Evolutionary conservation across 2,329 filamentous ascomycete genomes (phyloP).

Genomic region (Penicillium hordei): DNA sequence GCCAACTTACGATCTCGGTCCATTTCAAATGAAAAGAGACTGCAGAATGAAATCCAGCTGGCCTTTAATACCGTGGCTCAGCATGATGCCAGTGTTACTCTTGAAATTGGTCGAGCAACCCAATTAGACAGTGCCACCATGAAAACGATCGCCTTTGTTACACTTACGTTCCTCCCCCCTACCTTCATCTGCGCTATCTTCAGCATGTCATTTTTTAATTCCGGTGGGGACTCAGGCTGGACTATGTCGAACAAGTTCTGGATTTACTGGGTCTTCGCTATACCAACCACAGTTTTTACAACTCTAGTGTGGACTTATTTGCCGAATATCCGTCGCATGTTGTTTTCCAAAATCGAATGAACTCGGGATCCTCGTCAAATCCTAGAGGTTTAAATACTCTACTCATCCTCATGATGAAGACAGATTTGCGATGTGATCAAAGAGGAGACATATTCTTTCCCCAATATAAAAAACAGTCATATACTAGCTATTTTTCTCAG

Average conservation of each 20-base stretch:
- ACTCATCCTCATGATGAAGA: not conserved
- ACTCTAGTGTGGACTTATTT: conserved; percentile 21
- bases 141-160: conserved; percentile 53
- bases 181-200: conserved; percentile 50
- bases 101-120: conserved; percentile 31
- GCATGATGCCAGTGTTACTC: conserved; percentile 22
- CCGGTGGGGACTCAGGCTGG: conserved; percentile 19
- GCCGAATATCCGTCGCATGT: conserved; percentile 3
- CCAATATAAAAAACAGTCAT: not conserved
- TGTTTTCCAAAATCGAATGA: not conserved
- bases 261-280: conserved; percentile 33
- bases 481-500: not conserved
- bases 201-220: conserved; percentile 37
- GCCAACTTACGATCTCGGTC: conserved; percentile 26
- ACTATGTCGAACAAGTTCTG: conserved; percentile 28
- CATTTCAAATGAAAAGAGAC: conserved; percentile 30
- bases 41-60: conserved; percentile 35
- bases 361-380: not conserved
- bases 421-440: not conserved
- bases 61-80: conserved; percentile 36
- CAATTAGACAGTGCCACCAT: conserved; percentile 52
- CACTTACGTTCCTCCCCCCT: conserved; percentile 51
- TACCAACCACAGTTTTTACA: conserved; percentile 25
- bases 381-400: not conserved
- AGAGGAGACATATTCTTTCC: not conserved